Percentiles rank a stretch among this genome's conserved stretches.
Evolutionary conservation across 1,284 basidiomycete genomes (phyloP).

Genomic region (Moesziomyces globuligerus): DNA sequence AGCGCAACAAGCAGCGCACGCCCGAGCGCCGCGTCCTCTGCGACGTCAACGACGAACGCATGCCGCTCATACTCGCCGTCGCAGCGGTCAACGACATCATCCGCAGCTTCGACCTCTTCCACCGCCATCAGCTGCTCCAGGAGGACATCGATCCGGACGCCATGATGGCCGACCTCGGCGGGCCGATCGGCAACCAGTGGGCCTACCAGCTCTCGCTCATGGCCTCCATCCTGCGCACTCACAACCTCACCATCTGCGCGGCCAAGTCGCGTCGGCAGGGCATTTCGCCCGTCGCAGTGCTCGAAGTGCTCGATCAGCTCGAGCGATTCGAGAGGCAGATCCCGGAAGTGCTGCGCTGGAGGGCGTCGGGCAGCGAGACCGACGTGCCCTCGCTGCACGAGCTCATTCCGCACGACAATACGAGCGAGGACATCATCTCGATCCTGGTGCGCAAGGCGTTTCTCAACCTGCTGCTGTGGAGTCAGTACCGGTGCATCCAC

Average conservation of each 20-base stretch:
- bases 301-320: constrained; percentile 35
- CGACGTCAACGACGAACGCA: constrained; percentile 36
- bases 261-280: constrained; percentile 34
- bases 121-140: constrained; percentile 34
- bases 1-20: constrained; percentile 15
- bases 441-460: constrained; percentile 38
- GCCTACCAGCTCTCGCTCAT: constrained; percentile 32
- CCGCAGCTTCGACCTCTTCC: constrained; percentile 33
- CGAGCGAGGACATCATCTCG: constrained; percentile 33
- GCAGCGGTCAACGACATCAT: constrained; percentile 34
- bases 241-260: constrained; percentile 31
- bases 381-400: constrained; percentile 2
- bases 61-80: constrained; percentile 33
- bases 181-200: constrained; percentile 30
- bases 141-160: constrained; percentile 42
- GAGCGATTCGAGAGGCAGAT: constrained; percentile 37
- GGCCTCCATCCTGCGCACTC: constrained; percentile 31
- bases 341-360: constrained; percentile 33
- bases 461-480: constrained; percentile 27
- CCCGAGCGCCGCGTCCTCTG: constrained; percentile 6
- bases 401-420: constrained; percentile 28
- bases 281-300: constrained; percentile 26
- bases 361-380: neutral
- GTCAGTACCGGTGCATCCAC: constrained; percentile 36
- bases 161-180: constrained; percentile 22